Evolutionary conservation across 306 rosid species (phyloP).

Genomic region (Fragaria ananassa): DNA sequence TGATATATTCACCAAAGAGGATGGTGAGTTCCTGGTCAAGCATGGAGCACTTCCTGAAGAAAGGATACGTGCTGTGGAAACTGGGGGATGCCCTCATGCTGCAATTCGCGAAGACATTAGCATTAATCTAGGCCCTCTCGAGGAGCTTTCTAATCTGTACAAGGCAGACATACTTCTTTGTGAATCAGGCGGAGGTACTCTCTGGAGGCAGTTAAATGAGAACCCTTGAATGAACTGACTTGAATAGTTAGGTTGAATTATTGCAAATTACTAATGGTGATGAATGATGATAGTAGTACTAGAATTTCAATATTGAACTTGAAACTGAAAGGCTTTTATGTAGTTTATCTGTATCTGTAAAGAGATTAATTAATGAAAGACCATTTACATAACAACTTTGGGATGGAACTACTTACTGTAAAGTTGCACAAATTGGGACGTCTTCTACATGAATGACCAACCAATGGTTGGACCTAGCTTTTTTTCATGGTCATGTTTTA

Average conservation of each 20-base stretch:
- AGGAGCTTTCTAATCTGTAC: conserved; percentile 79
- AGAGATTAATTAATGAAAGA: neutral
- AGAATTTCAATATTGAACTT: neutral
- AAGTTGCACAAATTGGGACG: no score
- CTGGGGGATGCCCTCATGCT: conserved; percentile 98
- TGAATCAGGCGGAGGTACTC: conserved; percentile 98
- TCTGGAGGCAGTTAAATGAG: neutral
- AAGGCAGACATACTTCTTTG: conserved; percentile 88
- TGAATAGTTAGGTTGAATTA: neutral
- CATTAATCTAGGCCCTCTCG: conserved; percentile 94
- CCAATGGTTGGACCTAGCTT: neutral
- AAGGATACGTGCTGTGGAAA: conserved; percentile 95
- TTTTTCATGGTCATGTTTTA: neutral
- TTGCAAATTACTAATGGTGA: neutral
- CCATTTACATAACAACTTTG: neutral
- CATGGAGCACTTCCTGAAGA: conserved; percentile 90
- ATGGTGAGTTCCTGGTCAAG: conserved; percentile 92
- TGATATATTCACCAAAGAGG: conserved; percentile 96
- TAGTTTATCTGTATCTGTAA: neutral
- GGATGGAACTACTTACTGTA: neutral
- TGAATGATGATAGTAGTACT: neutral
- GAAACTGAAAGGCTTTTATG: neutral
- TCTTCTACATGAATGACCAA: neutral
- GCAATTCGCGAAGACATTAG: conserved; percentile 95
- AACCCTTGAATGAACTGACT: neutral